Percentiles rank a stretch among this genome's conserved stretches.
These are phyloP conservation scores for Porcisia hertigi DNA, from an alignment of 208 protist species.

Conservation along the genomic window DNA sequence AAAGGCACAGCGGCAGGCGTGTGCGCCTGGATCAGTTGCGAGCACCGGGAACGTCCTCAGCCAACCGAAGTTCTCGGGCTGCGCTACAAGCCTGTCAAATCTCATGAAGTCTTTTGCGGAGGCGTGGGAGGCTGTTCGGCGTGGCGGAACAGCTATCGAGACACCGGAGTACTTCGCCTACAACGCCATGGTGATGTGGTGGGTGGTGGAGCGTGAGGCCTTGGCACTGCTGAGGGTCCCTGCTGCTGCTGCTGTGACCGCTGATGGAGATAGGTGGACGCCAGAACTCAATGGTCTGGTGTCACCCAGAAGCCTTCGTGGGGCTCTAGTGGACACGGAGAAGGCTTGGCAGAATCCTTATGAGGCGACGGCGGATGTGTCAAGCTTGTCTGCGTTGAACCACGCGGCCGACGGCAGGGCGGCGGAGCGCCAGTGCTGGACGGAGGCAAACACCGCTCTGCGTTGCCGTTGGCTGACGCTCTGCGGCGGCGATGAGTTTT, in stretches of 20 bases:
- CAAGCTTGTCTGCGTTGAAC: not conserved
- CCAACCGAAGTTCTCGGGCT: not conserved
- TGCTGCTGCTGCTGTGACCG: not conserved
- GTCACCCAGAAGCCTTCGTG: not conserved
- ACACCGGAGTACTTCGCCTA: slow-evolving; percentile 43
- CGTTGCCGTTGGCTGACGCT: slow-evolving; percentile 23
- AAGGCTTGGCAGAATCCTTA: not conserved
- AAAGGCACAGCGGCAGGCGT: not conserved
- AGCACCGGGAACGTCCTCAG: not conserved
- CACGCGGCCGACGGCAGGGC: not conserved
- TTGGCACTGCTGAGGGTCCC: not conserved
- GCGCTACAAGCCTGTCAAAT: not conserved
- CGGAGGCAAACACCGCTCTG: slow-evolving; percentile 7
- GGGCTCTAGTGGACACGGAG: not conserved
- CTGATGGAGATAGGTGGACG: too few species aligned
- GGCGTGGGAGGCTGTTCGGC: slow-evolving; percentile 52
- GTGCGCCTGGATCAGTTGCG: not conserved
- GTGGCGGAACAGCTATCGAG: slow-evolving; percentile 33
- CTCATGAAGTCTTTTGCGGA: slow-evolving; percentile 40
- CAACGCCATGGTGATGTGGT: slow-evolving; percentile 57
- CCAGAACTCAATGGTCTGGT: not conserved
- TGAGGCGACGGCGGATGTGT: not conserved
- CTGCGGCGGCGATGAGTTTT: slow-evolving; percentile 18
- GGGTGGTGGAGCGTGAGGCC: slow-evolving; percentile 43
- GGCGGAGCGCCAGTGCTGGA: slow-evolving; percentile 17